Base-by-base conservation (phyloP, 1,284 basidiomycete genomes). In the Trichosporon sp. region DNA sequence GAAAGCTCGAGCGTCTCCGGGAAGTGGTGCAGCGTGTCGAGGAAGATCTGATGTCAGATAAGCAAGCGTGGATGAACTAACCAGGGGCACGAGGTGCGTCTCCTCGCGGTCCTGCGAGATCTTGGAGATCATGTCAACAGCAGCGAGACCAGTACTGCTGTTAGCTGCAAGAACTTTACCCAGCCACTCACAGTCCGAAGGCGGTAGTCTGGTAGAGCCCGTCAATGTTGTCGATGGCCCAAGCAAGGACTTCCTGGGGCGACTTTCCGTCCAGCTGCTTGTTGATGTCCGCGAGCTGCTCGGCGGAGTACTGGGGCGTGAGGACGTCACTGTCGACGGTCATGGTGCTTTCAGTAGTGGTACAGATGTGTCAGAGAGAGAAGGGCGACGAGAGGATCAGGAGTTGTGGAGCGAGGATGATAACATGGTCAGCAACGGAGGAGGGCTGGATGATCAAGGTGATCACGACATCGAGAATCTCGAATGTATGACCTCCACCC, bases 1-100 rank as follows among this genome's bases (percentile, higher is more conserved):
- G 96, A 91, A 59, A 99, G 89, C 74, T 91, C 90, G 76, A 96
- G 89, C 4, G 96, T 99, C 85, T 98, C 94, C 2, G 88, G 86
- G 84, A 99, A 98, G 86, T 99, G 97, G 83, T 98, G 96, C 10
- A 99, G 88, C 0, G 96, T 98, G 86, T 99, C 96, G 81, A 97
- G 85, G 86, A 98, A 97, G 84, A 97, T 94, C 80, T 83, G 71
- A 12, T 19, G 74, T 7, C 19, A 56, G 38, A 21, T 37, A 35
- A 26, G 26, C 32, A 1, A 26, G 26, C 14, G 19, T 12, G 1
- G 1, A 40, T 7, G n/a, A 35, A 74, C 78, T 66, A 43, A 83
- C 82, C 40, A 87, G 76, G 1, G 85, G 85, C 14, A 87, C 85
- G 46, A 85, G 79, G 76, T 86, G 85, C 11, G 81, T 82, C 65